Base-by-base conservation (phyloP, 805 yeast species). In the Komagataella kurtzmanii region DNA sequence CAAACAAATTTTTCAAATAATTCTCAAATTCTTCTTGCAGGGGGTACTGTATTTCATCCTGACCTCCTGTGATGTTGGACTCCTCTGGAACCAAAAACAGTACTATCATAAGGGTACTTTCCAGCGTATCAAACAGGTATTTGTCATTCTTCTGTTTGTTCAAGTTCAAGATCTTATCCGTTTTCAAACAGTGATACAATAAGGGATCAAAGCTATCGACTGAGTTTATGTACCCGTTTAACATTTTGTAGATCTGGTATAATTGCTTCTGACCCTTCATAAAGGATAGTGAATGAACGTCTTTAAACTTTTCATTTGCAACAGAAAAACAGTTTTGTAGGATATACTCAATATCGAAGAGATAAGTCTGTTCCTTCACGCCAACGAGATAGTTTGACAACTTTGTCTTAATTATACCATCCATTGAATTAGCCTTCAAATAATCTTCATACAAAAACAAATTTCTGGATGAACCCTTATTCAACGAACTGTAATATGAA, bases 401-500 rank as follows among this genome's bases (percentile, higher is more conserved):
- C 46, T 17, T 21, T 8, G 24, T 49, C 46, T 40, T 49, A 7
- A 49, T 12, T 5, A 49, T 17, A 21, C 30, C 50, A 52, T 55
- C 48, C 50, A 55, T 24, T 45, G 46, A n/a, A 49, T 51, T 12
- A 51, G 46, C 18, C 49, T 47, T 14, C 36, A 44, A 10, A 23
- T 24, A 19, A 17, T 21, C 17, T 46, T 17, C 51, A 36, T 19
- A 24, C 24, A 12, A 44, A 51, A 7, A 47, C 50, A 46, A 47
- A 47, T 40, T 47, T 43, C 21, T 43, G 18, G 36, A 45, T 52
- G 7, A 30, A 8, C 40, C 10, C 6, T 30, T 14, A 10, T 8
- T 51, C 40, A 36, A 48, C 49, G 49, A 54, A 44, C 44, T 63
- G 48, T 47, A 57, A 17, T 49, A 45, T 21, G 44, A 59, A 18